These are phyloP conservation scores for Brassica juncea DNA, from an alignment of 345 rosid genomes.

Conservation along the genomic window DNA sequence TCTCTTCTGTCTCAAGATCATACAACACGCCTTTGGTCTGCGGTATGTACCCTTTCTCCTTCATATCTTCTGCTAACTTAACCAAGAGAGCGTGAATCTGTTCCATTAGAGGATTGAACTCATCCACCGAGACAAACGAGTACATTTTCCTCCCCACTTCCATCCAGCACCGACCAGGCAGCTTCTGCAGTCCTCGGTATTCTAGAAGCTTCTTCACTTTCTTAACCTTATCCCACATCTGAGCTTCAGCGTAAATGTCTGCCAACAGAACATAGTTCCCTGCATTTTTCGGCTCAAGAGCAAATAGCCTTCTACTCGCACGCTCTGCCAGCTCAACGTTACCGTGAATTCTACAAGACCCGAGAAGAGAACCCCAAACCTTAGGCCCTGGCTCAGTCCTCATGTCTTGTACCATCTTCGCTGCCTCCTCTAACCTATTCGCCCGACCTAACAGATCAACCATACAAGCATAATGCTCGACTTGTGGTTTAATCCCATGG, in stretches of 20 bases:
- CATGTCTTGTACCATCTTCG: conserved; percentile 66
- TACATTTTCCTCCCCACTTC: conserved; percentile 68
- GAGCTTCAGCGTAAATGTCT: conserved; percentile 72
- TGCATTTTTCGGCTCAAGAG: conserved; percentile 75
- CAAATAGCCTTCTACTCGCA: conserved; percentile 67
- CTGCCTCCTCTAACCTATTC: conserved; percentile 80
- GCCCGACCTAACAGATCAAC: conserved; percentile 96
- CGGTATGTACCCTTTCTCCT: conserved; percentile 77
- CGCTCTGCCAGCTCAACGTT: conserved; percentile 78
- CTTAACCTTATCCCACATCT: conserved; percentile 75
- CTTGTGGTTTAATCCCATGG: conserved; percentile 61
- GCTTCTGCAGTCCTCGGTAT: conserved; percentile 57
- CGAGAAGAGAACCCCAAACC: conserved; percentile 94
- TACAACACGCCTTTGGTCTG: conserved; percentile 81
- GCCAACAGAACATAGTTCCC: conserved; percentile 83
- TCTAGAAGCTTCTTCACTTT: conserved; percentile 69
- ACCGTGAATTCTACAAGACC: conserved; percentile 87
- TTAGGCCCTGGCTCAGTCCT: conserved; percentile 68
- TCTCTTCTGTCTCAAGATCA: conserved; percentile 71
- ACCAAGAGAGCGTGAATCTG: conserved; percentile 70
- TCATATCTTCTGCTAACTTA: conserved; percentile 71
- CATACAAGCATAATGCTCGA: conserved; percentile 96
- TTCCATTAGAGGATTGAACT: conserved; percentile 63
- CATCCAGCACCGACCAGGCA: conserved; percentile 79
- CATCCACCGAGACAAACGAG: conserved; percentile 68